A percentile compares a stretch with the other conserved stretches of the same genome.
Evolutionary conservation across 768 basidiomycete genomes (phyloP).

Genomic region (Mrakia gelida): DNA sequence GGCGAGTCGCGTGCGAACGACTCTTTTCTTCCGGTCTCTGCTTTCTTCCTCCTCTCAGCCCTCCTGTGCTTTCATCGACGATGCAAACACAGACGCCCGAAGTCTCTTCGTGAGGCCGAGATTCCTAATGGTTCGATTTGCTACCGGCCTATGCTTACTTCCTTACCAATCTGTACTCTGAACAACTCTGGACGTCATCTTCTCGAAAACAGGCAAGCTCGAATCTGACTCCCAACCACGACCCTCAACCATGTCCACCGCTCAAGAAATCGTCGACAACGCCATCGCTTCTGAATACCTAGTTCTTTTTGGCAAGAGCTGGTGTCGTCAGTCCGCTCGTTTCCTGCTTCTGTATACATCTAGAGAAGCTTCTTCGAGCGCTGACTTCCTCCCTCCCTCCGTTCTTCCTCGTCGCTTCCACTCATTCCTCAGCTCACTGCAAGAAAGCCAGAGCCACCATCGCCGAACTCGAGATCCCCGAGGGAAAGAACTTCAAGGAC

Average conservation of each 20-base stretch:
- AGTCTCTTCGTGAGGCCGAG: no score
- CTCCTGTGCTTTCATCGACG: no score
- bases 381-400: conserved; percentile 40
- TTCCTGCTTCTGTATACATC: conserved; percentile 38
- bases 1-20: no score
- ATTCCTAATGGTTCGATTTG: no score
- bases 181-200: no score
- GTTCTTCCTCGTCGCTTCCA: not conserved
- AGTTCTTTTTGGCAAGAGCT: conserved; percentile 57
- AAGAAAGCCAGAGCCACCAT: conserved; percentile 53
- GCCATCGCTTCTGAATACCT: conserved; percentile 54
- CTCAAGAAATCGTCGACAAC: conserved; percentile 42
- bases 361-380: no score
- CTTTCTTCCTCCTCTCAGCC: no score
- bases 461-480: conserved; percentile 31
- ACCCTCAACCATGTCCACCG: not conserved
- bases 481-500: conserved; percentile 36
- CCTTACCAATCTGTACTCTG: no score
- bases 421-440: conserved; percentile 45
- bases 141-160: no score
- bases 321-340: not conserved
- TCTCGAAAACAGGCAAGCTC: no score
- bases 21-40: no score
- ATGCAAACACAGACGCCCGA: no score
- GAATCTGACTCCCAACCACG: not conserved